Base-by-base conservation (phyloP, 1,139 yeast species). In the Blastobotrys capitulatus region DNA sequence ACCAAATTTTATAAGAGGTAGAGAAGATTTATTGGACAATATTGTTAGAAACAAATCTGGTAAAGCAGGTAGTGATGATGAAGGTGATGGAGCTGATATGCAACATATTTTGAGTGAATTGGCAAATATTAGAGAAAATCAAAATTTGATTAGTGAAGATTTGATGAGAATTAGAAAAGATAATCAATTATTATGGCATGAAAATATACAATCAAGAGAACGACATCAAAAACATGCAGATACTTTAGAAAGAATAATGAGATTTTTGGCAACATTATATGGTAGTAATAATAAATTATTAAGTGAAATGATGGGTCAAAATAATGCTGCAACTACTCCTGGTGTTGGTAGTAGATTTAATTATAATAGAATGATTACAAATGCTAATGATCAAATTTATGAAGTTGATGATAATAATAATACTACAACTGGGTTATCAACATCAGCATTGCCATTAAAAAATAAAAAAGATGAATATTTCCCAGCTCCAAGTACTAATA, bases 151-250 rank as follows among this genome's bases (percentile, higher is more conserved):
- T 25, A 79, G 89, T 2, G 95, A 89, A 56, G 97, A 92, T 62
- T 72, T 92, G 52, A 72, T 83, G 57, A 75, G 97, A 52, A 81
- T 92, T 37, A 77, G 90, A 55, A 83, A 83, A 57, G 98, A 94
- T 62, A 92, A 92, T 66, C 90, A 88, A 63, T 70, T 88, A 58
- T 71, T 92, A 47, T 92, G 98, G 98, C 82, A 83, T 53, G 98
- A 92, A 64, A 84, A 88, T 61, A 82, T 77, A 61, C 71, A 83
- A 50, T 84, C 94, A 4, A 74, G 97, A 50, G 97, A 92, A 64
- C 79, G 94, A 54, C 87, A 89, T 64, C 80, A 83, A 57, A 76
- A 83, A 39, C 98, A 92, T 64, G 82, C 90, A 34, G 90, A 86
- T 56, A 88, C 96, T 22, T 73, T 92, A 54, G 96, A 89, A 58